Base-by-base conservation (phyloP, 2,329 filamentous ascomycete species). In the Scytalidium lignicola region DNA sequence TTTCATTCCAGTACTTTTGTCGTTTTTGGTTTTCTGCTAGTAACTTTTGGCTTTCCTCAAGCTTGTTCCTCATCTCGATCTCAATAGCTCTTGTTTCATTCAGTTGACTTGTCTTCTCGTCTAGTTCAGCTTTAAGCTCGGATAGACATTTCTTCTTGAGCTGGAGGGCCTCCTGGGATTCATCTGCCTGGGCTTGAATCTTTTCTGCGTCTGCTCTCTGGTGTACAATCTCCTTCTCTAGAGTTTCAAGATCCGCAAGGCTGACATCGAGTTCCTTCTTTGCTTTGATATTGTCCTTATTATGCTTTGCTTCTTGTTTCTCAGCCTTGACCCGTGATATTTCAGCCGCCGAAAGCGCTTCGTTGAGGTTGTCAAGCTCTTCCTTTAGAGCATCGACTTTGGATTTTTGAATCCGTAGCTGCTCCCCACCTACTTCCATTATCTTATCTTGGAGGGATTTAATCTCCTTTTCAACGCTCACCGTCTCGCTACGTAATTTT, bases 21-120 rank as follows among this genome's bases (percentile, higher is more conserved):
- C 88, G 83, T 69, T 88, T 91, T 66, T 95, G 84, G 67, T 95
- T 96, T 63, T 97, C 92, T 0, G 73, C 69, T 13, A 97, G 78
- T 9, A 85, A 81, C 70, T 99, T 99, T 57, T 96, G 88, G 66
- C 92, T 93, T 64, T 97, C 92, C 63, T 97, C 93, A 1, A 99
- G 83, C 71, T 95, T 95, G 70, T 97, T 97, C 55, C 88, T 87
- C 90, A 97, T 96, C 69, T 99, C 93, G 53, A 99, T 96, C 67
- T 99, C 93, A 2, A 86, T 75, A 0, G 90, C 91, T 9, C 92
- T 82, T 0, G 87, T 95, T 62, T 90, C 86, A 63, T 97, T 96
- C 49, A 97, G 77, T 65, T 95, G 90, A 0, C 84, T 73, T 1
- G 82, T 86, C 74, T 91, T 95, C 59, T 88, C 84, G 57, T 99